Evolutionary conservation across 257 asterid species (phyloP), one percentile per base, ranked within the genome.

Genomic region (Echium plantagineum): DNA sequence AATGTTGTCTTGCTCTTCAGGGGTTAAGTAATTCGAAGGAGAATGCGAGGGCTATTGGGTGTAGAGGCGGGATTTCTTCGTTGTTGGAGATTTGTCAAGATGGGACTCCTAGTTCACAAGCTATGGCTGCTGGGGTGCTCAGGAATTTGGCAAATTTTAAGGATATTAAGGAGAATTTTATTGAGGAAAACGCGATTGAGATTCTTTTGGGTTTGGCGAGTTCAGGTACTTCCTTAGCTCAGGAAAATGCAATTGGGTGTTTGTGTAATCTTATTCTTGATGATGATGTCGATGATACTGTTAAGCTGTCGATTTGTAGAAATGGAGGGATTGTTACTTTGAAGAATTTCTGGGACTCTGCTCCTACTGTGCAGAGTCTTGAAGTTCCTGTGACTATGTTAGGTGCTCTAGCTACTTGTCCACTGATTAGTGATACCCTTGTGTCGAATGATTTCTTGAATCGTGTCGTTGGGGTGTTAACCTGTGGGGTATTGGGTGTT

Each of bases 101-200:
- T 28, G 98, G 98, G 7, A 88, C 96, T 0, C 96, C 94, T 0
- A 79, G 64, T 78, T 91, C 95, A 8, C 98, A 91, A 61, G 98
- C 96, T 5, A 62, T 78, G 49, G 93, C 98, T 28, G 96, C 94
- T 19, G 79, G 84, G 28, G 87, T 88, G 32, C 49, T 91, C 38
- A 69, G 84, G 18, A 80, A 78, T 46, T 65, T 91, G 59, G 85
- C 94, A 0, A 66, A 54, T 61, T 91, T 80, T 58, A 63, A 73
- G 0, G 96, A 85, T 21, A 76, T 81, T 22, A 88, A 74, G 47
- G 94, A 79, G 66, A 71, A 73, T 63, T 83, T 91, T 21, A 31
- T 84, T 3, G 98, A 91, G 67, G 98, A 85, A 64, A 77, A 81
- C 15, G 85, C 84, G 1, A 71, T 78, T 21, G 31, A 60, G 64